Evolutionary conservation across 768 basidiomycete species (phyloP).

Genomic region (Boletus rubroflammeus): DNA sequence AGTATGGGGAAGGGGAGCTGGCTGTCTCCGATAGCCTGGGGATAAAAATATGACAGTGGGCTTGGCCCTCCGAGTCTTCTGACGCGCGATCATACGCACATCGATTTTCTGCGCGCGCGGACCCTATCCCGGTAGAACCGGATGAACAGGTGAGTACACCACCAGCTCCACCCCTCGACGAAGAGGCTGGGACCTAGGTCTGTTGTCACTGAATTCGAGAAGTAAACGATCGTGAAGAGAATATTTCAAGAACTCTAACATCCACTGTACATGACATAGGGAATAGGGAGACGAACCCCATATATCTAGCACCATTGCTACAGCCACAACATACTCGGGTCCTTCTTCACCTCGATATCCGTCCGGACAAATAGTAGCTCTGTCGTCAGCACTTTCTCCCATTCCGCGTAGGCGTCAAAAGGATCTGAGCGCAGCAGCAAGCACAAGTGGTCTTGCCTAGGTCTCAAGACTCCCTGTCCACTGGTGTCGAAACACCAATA

Average conservation of each 20-base stretch:
- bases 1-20: too few species aligned
- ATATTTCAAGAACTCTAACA: not conserved
- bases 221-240: not conserved
- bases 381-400: slow-evolving; percentile 25
- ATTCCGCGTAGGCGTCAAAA: slow-evolving; percentile 26
- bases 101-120: not conserved
- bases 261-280: not conserved
- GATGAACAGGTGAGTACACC: not conserved
- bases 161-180: not conserved
- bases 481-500: slow-evolving; percentile 33
- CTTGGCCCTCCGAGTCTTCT: too few species aligned
- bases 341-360: slow-evolving; percentile 15
- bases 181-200: too few species aligned
- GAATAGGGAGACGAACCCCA: too few species aligned
- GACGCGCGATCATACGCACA: not conserved
- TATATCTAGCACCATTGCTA: not conserved
- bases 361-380: slow-evolving; percentile 27
- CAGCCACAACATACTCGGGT: slow-evolving; percentile 23
- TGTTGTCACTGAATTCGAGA: not conserved
- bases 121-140: not conserved
- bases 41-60: too few species aligned
- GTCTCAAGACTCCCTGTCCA: slow-evolving; percentile 20
- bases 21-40: too few species aligned
- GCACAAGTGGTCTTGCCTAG: slow-evolving; percentile 28
- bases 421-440: slow-evolving; percentile 27